These are phyloP conservation scores for Sarocladium oryzae DNA, from an alignment of 2,329 filamentous ascomycete species.

Conservation along the genomic window DNA sequence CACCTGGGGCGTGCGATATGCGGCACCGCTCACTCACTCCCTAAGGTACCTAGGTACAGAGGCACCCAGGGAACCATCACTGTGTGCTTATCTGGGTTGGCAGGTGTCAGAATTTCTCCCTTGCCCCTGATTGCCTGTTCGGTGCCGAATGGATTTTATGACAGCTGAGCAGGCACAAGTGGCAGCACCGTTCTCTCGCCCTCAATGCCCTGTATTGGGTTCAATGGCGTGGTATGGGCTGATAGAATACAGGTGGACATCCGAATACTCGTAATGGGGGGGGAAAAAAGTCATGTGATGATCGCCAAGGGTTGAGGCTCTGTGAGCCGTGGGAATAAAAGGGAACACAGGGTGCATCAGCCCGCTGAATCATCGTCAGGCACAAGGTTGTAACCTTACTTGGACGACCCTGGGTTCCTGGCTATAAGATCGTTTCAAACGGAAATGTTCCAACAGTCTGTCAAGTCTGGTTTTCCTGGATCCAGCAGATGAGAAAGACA, in stretches of 20 bases:
- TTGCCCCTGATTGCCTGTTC: neutral
- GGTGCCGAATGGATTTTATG: neutral
- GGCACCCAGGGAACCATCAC: no score
- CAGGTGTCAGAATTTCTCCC: no score
- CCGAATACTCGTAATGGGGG: neutral
- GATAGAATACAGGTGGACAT: neutral
- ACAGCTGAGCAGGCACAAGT: no score
- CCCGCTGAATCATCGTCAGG: conserved; percentile 8
- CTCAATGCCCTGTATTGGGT: neutral
- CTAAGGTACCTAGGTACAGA: no score
- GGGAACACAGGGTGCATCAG: neutral
- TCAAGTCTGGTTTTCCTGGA: no score
- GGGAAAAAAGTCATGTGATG: neutral
- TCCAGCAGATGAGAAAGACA: no score
- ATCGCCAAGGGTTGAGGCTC: neutral
- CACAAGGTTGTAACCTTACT: neutral
- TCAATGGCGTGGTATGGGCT: neutral
- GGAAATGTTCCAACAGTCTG: no score
- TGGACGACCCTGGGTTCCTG: neutral
- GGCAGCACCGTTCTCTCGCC: no score
- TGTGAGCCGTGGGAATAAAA: no score
- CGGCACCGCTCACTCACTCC: no score
- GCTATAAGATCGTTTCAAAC: no score
- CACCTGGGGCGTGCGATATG: conserved; percentile 3
- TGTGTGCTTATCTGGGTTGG: no score